A percentile compares a stretch with the other conserved stretches of the same genome.
Conservation (phyloP, 2,329 filamentous ascomycete genomes). For the Tolypocladium tundrense region DNA sequence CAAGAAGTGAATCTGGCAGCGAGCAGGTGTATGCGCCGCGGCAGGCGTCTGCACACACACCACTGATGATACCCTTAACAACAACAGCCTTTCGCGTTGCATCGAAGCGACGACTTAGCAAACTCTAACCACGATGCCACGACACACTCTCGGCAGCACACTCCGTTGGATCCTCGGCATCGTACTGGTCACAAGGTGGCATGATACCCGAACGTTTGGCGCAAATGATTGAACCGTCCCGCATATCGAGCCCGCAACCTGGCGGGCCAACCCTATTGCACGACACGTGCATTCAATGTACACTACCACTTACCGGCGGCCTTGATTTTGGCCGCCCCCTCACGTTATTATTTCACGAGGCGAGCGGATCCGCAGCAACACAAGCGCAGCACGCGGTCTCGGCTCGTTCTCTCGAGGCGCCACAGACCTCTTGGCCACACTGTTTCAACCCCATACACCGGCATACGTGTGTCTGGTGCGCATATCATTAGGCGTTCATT, state of each 20-base stretch:
- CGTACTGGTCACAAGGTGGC: neutral
- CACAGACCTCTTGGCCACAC: neutral
- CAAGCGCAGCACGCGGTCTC: neutral
- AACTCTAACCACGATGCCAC: neutral
- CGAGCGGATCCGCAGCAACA: neutral
- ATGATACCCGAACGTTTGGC: neutral
- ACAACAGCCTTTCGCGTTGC: neutral
- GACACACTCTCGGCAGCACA: neutral
- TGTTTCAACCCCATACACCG: neutral
- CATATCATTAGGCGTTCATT: neutral
- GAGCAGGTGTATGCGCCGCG: too few relatives aligned
- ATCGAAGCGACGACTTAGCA: neutral
- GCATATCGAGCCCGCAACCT: neutral
- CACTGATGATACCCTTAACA: neutral
- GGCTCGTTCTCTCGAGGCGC: neutral
- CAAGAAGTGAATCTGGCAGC: slow-evolving; percentile 35
- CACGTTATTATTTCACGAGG: neutral
- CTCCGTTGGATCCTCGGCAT: neutral
- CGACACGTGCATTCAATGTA: neutral
- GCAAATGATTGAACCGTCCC: neutral
- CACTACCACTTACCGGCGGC: neutral
- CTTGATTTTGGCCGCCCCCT: neutral
- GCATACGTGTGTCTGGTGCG: neutral
- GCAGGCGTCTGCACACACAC: neutral
- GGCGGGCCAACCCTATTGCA: neutral